Conservation (phyloP, 768 basidiomycete genomes). For the Termitomyces sp. region DNA sequence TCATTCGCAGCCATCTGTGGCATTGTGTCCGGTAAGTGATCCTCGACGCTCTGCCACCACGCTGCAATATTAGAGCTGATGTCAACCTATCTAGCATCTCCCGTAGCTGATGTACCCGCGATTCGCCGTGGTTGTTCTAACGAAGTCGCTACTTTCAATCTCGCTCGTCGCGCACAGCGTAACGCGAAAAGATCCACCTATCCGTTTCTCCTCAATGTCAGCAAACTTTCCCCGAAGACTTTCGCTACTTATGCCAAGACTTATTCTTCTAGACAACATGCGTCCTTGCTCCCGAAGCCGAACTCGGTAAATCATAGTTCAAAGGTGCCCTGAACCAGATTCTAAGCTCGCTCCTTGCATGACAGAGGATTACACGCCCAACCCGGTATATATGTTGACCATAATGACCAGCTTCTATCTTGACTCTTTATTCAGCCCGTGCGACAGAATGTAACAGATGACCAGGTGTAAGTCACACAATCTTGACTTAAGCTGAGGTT, state of each 20-base stretch:
- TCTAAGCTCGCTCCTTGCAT: background rate
- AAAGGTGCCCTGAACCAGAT: background rate
- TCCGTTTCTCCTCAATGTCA: constrained; percentile 11
- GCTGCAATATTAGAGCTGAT: background rate
- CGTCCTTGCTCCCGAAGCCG: constrained; percentile 13
- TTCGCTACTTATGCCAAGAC: background rate
- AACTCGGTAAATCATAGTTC: constrained; percentile 6
- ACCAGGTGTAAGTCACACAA: constrained; percentile 12
- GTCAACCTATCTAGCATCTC: background rate
- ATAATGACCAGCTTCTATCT: background rate
- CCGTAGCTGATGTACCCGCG: constrained; percentile 1
- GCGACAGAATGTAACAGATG: constrained; percentile 16
- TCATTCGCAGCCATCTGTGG: background rate
- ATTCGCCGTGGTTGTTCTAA: constrained; percentile 10
- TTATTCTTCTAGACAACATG: constrained; percentile 13
- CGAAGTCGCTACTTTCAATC: constrained; percentile 11
- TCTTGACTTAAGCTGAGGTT: background rate
- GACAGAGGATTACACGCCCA: constrained; percentile 11
- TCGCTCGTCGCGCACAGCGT: constrained; percentile 12
- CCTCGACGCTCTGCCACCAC: no score
- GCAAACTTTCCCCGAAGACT: background rate
- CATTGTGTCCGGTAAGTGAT: background rate
- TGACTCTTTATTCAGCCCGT: constrained; percentile 6
- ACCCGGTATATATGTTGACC: constrained; percentile 8
- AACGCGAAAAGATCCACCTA: constrained; percentile 10